phyloP scores from a whole-genome alignment of 202 grass and related monocot genomes.

The Eragrostis tef region DNA sequence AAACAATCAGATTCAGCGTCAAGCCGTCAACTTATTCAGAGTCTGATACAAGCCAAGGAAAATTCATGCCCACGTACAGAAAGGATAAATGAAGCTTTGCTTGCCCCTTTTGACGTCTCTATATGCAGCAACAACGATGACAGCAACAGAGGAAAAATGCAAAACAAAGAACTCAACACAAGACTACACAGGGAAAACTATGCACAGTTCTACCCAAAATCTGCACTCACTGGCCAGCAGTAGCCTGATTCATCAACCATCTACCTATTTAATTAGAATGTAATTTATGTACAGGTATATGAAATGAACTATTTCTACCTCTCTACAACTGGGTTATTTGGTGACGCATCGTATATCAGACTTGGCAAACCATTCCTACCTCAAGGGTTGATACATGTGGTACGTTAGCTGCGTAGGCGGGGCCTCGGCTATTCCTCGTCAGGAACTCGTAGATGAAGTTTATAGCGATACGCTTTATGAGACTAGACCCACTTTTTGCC shows the following conservation, averaged over 20 bases:
- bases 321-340: constrained; percentile 38
- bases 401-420: constrained; percentile 58
- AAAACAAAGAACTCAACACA: constrained; percentile 31
- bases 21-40: too few species aligned
- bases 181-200: constrained; percentile 32
- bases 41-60: too few species aligned
- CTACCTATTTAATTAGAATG: constrained; percentile 40
- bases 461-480: constrained; percentile 69
- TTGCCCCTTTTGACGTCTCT: background rate
- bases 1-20: too few species aligned
- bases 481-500: constrained; percentile 67
- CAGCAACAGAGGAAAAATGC: background rate
- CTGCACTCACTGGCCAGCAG: background rate
- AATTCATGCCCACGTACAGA: too few species aligned
- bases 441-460: constrained; percentile 77
- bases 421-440: constrained; percentile 77
- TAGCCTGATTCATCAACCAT: constrained; percentile 30
- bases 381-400: constrained; percentile 82
- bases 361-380: constrained; percentile 93
- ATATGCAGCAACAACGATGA: background rate
- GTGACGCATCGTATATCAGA: constrained; percentile 47
- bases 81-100: too few species aligned
- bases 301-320: constrained; percentile 44
- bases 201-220: constrained; percentile 39
- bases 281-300: background rate